Evolutionary conservation across 2,329 filamentous ascomycete species (phyloP), one percentile per base, ranked within the genome.

Genomic region (Fusarium metavorans): DNA sequence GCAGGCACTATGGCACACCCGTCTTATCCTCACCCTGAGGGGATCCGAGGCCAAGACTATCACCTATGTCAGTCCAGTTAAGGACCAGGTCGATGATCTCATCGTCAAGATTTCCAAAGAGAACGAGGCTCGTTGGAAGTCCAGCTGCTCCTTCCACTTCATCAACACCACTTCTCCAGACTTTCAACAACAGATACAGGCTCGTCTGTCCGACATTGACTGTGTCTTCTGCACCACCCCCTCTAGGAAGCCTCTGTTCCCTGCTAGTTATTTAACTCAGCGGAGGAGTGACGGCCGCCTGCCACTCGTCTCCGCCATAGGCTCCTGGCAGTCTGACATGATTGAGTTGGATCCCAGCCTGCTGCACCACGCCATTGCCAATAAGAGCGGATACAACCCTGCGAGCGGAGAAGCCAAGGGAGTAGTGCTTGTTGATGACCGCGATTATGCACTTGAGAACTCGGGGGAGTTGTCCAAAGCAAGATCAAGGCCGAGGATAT

Each of bases 371-470:
- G n/a, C 27, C 8, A 56, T 56, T n/a, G 3, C 50, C 18, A 16
- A 11, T 6, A 4, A 34, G 4, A 16, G 25, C 2, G 39, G 58
- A 5, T 61, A 61, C n/a, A 48, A 61, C 27, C 58, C 58, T 18
- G n/a, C 16, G 9, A 45, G 27, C 14, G 39, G 58, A 13, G 50
- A 56, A 23, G 27, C 37, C 16, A 61, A 27, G 18, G 58, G 58
- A 13, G 58, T 61, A 3, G 41, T 61, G 5, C 58, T 61, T 23
- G 58, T 61, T 30, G 58, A 61, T 34, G 58, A 61, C 37, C 58
- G 39, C 25, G 41, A 61, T 3, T 45, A 45, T 34, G 58, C 58
- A 9, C 27, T 45, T 2, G 20, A 61, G 58, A 61, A 61, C 56
- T 54, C 50, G 1, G 50, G 50, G 20, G 50, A 54, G 50, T 54